Evolutionary conservation across 1,284 basidiomycete genomes (phyloP).

Genomic region (Malassezia psittaci): DNA sequence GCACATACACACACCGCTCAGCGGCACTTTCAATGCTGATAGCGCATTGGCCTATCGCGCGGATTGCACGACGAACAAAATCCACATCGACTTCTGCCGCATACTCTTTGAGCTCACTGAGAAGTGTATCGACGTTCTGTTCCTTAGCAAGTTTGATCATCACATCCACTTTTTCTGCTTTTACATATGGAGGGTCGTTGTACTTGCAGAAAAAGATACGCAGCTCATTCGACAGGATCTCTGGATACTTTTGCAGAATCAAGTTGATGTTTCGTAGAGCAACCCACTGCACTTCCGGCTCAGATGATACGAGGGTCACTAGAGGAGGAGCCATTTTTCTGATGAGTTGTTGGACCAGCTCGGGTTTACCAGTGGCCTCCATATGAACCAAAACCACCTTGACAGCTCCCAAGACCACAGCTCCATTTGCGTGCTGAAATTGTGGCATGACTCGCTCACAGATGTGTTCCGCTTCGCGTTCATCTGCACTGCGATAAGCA

Average conservation of each 20-base stretch:
- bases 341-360: slow-evolving; percentile 73
- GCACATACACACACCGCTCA: slow-evolving; percentile 85
- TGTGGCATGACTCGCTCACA: slow-evolving; percentile 96
- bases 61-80: slow-evolving; percentile 85
- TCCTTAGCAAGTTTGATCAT: slow-evolving; percentile 90
- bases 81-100: slow-evolving; percentile 96
- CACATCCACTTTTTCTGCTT: slow-evolving; percentile 94
- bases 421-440: slow-evolving; percentile 92
- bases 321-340: slow-evolving; percentile 97
- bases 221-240: slow-evolving; percentile 86
- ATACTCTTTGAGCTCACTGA: slow-evolving; percentile 96
- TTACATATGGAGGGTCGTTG: slow-evolving; percentile 96
- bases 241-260: slow-evolving; percentile 79
- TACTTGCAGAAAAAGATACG: slow-evolving; percentile 99
- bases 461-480: slow-evolving; percentile 90
- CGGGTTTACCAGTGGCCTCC: slow-evolving; percentile 57
- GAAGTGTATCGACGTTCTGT: slow-evolving; percentile 80
- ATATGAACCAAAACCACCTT: slow-evolving; percentile 79
- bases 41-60: slow-evolving; percentile 89
- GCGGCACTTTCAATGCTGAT: slow-evolving; percentile 87
- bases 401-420: slow-evolving; percentile 85
- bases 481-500: slow-evolving; percentile 67
- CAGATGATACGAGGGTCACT: slow-evolving; percentile 56
- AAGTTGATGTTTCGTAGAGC: slow-evolving; percentile 92
- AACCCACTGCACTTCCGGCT: slow-evolving; percentile 79